Base-by-base conservation (phyloP, 2,329 filamentous ascomycete species). In the Gnomoniopsis sp. region DNA sequence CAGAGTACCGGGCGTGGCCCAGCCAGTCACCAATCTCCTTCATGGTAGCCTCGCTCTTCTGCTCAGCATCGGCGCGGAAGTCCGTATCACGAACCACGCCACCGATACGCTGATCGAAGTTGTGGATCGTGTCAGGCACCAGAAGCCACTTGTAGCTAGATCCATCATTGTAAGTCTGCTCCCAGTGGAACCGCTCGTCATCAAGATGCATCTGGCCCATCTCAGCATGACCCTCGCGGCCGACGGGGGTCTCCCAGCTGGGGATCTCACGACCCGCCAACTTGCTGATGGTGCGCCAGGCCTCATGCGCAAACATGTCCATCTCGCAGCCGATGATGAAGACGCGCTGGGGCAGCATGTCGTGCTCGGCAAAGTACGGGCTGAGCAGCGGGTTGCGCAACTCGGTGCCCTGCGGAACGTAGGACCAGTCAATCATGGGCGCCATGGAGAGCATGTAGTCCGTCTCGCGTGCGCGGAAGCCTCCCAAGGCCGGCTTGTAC, bases 231-330 rank as follows among this genome's bases (percentile, higher is more conserved):
- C 30, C 49, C 41, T 58, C 55, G 14, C 55, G 49, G 15, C 55
- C 55, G 1, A 58, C 55, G 1, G 49, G 19, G 15, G 51, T 50
- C 23, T 58, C 55, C 49, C 52, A 53, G 12, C 38, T 17, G 34
- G 55, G 55, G 0, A 49, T 19, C 21, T 58, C 55, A n/a, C 55
- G 55, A 10, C 55, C 55, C 15, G 55, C 49, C 17, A 58, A 41
- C 49, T 53, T 53, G 49, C 55, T 48, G 55, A 58, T 58, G 49
- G 55, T 58, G 43, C 55, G 55, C 55, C 55, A 58, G 33, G 55
- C 55, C 43, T 58, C 55, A 43, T 58, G 55, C 3, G 55, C 55
- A 44, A 53, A 58, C 55, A 58, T 58, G 44, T 58, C 55, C 34
- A 58, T 12, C 55, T 58, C 55, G 33, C 49, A 53, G n/a, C 49